These are phyloP conservation scores for Heterobasidion parviporum DNA, from an alignment of 1,284 basidiomycete genomes.

Conservation along the genomic window DNA sequence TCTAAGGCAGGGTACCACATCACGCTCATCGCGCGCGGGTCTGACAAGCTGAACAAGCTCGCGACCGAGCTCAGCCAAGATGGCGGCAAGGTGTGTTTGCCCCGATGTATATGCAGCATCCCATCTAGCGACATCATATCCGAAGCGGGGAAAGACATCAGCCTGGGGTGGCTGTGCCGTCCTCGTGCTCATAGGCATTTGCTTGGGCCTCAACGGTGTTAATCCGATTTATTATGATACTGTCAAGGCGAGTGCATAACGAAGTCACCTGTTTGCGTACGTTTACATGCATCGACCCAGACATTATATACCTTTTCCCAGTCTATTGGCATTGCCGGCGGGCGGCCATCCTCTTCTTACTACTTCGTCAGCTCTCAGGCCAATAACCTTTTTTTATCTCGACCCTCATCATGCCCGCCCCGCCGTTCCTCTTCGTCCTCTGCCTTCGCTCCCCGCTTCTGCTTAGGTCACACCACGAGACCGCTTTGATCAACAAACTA, in stretches of 20 bases:
- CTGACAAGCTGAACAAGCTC: too few species aligned
- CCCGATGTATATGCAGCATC: slow-evolving; percentile 83
- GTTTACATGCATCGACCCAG: slow-evolving; percentile 29
- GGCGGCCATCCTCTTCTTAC: slow-evolving; percentile 91
- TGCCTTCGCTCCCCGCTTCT: slow-evolving; percentile 18
- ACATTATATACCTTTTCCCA: slow-evolving; percentile 89
- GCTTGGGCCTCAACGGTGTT: slow-evolving; percentile 88
- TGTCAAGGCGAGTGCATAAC: slow-evolving; percentile 62
- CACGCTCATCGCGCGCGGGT: too few species aligned
- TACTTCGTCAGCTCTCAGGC: slow-evolving; percentile 95
- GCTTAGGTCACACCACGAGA: slow-evolving; percentile 7
- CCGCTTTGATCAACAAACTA: slow-evolving; percentile 15
- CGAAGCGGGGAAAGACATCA: slow-evolving; percentile 20
- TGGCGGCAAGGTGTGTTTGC: too few species aligned
- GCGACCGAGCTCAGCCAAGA: too few species aligned
- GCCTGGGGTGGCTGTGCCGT: slow-evolving; percentile 84
- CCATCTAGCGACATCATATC: slow-evolving; percentile 32
- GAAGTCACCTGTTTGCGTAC: neutral
- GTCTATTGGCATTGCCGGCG: slow-evolving; percentile 93
- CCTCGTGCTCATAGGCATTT: slow-evolving; percentile 78
- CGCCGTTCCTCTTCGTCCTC: slow-evolving; percentile 66
- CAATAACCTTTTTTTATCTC: slow-evolving; percentile 85
- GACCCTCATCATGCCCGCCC: slow-evolving; percentile 91
- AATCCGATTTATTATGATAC: slow-evolving; percentile 94
- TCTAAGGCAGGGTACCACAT: too few species aligned